A percentile compares a stretch with the other conserved stretches of the same genome.
Evolutionary conservation across 192 early-diverging fungal species (phyloP).

Genomic region (Obelidium mucronatum): DNA sequence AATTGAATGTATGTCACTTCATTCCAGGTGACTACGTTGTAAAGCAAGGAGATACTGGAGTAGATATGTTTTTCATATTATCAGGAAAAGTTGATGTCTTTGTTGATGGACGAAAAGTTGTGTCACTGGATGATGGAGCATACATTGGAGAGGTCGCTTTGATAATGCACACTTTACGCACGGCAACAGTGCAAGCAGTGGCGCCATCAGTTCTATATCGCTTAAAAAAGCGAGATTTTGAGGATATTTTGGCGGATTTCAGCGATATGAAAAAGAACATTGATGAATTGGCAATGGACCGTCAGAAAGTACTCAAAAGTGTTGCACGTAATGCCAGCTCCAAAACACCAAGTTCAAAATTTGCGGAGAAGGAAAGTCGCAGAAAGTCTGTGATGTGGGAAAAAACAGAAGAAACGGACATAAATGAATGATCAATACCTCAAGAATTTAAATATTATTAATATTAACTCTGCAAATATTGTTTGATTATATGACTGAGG

Average conservation of each 20-base stretch:
- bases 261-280: not conserved
- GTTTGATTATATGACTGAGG: too few relatives aligned
- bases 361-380: too few relatives aligned
- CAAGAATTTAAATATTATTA: too few relatives aligned
- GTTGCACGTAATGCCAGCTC: too few relatives aligned
- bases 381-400: too few relatives aligned
- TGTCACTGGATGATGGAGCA: conserved; percentile 28
- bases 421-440: too few relatives aligned
- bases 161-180: conserved; percentile 17
- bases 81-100: conserved; percentile 31
- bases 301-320: not conserved
- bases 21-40: conserved; percentile 34
- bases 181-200: conserved; percentile 11
- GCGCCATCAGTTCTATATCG: not conserved
- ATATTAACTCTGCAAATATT: too few relatives aligned
- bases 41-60: conserved; percentile 36
- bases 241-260: not conserved
- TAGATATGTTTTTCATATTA: conserved; percentile 47
- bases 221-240: not conserved
- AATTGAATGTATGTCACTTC: conserved; percentile 22
- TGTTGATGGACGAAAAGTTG: conserved; percentile 27
- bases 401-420: too few relatives aligned
- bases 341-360: too few relatives aligned
- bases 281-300: not conserved
- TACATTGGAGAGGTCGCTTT: conserved; percentile 33